Conservation (phyloP, 495 filamentous ascomycete genomes). For the Xylaria cubensis region DNA sequence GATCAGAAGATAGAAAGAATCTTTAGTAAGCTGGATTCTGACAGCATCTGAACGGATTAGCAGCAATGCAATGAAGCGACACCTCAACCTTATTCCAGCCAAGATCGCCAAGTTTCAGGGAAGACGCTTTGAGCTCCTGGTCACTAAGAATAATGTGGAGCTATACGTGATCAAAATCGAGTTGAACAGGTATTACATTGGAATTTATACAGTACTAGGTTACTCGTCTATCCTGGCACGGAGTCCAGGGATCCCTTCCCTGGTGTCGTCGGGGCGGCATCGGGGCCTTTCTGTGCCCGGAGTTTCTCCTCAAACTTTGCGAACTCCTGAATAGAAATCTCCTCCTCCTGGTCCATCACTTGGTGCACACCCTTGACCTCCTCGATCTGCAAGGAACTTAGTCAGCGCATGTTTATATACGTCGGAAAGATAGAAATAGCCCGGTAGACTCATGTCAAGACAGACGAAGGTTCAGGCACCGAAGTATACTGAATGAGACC, state of each 20-base stretch:
- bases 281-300: constrained; percentile 69
- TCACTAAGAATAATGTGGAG: not conserved
- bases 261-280: constrained; percentile 59
- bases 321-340: constrained; percentile 88
- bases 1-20: not conserved
- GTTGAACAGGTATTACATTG: constrained; percentile 31
- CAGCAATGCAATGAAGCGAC: not conserved
- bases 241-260: constrained; percentile 73
- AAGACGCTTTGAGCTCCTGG: not conserved
- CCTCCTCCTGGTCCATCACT: constrained; percentile 89
- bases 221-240: constrained; percentile 51
- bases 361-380: constrained; percentile 94
- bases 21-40: not conserved
- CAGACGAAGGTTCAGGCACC: constrained; percentile 4
- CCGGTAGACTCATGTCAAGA: not conserved
- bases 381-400: constrained; percentile 69
- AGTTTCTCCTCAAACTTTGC: constrained; percentile 96
- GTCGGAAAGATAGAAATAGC: not conserved
- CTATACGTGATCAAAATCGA: not conserved
- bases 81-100: constrained; percentile 4
- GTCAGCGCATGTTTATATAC: constrained; percentile 27
- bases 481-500: not conserved
- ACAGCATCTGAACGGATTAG: not conserved
- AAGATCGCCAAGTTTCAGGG: not conserved
- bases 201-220: constrained; percentile 30